A percentile compares a stretch with the other conserved stretches of the same genome.
phyloP scores from a whole-genome alignment of 176 grass and related monocot genomes.

The Canna indica region DNA sequence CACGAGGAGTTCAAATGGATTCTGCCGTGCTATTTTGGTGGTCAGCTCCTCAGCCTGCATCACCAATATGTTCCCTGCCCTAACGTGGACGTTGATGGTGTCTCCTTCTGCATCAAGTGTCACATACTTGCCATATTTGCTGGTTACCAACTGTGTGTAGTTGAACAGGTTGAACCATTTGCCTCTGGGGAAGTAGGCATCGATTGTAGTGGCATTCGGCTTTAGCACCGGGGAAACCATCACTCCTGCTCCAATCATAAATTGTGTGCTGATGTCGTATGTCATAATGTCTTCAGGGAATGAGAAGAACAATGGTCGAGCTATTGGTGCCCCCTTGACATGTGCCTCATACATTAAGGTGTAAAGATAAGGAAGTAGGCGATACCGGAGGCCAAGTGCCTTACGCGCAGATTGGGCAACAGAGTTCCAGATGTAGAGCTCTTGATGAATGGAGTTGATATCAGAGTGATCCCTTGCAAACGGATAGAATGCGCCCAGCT shows the following conservation, averaged over 20 bases:
- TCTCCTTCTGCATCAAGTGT: conserved; percentile 50
- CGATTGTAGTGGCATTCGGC: conserved; percentile 18
- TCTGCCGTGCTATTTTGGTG: conserved; percentile 25
- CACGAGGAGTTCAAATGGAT: conserved; percentile 46
- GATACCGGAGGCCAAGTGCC: conserved; percentile 56
- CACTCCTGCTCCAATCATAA: conserved; percentile 50
- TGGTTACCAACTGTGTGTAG: conserved; percentile 18
- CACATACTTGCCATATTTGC: conserved; percentile 17
- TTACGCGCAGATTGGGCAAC: conserved; percentile 49
- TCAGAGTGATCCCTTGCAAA: conserved; percentile 64
- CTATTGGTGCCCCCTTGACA: conserved; percentile 49
- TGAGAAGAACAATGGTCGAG: conserved; percentile 79
- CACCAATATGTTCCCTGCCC: conserved; percentile 42
- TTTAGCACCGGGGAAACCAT: conserved; percentile 66
- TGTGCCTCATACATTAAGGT: conserved; percentile 77
- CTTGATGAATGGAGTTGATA: conserved; percentile 30
- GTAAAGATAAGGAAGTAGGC: conserved; percentile 58
- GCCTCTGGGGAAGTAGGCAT: conserved; percentile 60
- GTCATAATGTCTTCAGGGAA: conserved; percentile 43
- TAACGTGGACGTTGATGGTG: conserved; percentile 51
- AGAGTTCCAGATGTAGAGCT: conserved; percentile 65
- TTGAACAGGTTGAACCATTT: conserved; percentile 58
- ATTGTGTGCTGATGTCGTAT: conserved; percentile 44
- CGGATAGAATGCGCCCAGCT: conserved; percentile 88
- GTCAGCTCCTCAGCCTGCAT: conserved; percentile 37